Base-by-base conservation (phyloP, 2,329 filamentous ascomycete species). In the Fonsecaea monophora region DNA sequence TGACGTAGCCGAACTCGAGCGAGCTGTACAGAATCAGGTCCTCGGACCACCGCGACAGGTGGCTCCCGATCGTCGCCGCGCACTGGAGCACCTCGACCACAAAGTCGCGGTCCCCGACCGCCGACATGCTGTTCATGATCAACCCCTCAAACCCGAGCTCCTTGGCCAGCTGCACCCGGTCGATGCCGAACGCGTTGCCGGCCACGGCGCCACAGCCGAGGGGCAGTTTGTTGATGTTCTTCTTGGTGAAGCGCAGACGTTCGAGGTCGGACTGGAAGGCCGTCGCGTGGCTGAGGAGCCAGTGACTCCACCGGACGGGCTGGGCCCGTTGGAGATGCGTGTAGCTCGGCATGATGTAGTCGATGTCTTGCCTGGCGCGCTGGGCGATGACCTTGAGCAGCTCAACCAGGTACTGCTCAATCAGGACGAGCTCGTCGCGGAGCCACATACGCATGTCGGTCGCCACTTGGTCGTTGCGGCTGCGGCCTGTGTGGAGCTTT, bases 371-470 rank as follows among this genome's bases (percentile, higher is more conserved):
- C 83, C 92, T 90, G 1, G 92, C 91, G 34, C 92, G 86, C 55
- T 82, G 81, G 40, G 88, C 85, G 13, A 89, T 86, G 56, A 93
- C 90, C 74, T 86, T 83, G 48, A 97, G 82, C 72, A 96, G 86
- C 62, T 87, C 85, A 53, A 87, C 82, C 4, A 97, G 83, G 73
- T 89, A 87, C 40, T 73, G 77, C 73, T 96, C 92, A 60, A 96
- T 87, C 70, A 83, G 83, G 64, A 84, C 85, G 65, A 97, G 82
- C 80, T 90, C 85, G 70, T 94, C 89, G 53, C 92, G 86, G 70
- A 96, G 81, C 92, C 92, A 97, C 77, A 97, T 83, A 68, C 92
- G 89, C 91, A 97, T 94, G 75, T 96, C 92, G 25, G 90, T 94
- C 56, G 89, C 92, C 64, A 96, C 88, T 80, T 97, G 93, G 80